Percentiles rank a stretch among this genome's conserved stretches.
Conservation (phyloP, 345 rosid genomes). For the Corchorus olitorius region DNA sequence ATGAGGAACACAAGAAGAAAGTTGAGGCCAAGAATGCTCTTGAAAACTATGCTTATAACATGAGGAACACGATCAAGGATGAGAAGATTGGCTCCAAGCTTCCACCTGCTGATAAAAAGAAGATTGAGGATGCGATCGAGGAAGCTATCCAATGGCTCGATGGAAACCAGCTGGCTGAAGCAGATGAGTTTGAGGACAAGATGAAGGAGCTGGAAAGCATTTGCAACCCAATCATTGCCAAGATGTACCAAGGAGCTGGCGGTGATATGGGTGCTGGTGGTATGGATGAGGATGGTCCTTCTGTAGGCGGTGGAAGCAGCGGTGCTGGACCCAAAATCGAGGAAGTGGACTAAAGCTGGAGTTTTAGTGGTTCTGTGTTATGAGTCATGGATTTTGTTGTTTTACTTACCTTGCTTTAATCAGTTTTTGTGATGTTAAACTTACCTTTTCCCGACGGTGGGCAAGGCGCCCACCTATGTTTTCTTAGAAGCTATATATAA, state of each 20-base stretch:
- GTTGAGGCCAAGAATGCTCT: constrained; percentile 50
- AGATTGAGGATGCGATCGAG: constrained; percentile 19
- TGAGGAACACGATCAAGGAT: constrained; percentile 18
- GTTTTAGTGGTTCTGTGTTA: neutral
- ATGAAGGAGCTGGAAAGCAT: constrained; percentile 19
- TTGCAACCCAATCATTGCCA: constrained; percentile 20
- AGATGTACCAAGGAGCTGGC: constrained; percentile 21
- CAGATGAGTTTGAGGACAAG: constrained; percentile 17
- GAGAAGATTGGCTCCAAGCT: constrained; percentile 18
- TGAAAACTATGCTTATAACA: constrained; percentile 13
- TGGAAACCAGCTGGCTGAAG: constrained; percentile 12
- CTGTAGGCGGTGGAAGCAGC: constrained; percentile 11
- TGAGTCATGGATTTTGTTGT: neutral
- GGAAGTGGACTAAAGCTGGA: constrained; percentile 20
- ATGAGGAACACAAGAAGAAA: constrained; percentile 55
- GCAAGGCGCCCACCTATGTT: neutral
- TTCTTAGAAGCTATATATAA: neutral
- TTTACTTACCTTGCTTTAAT: too few relatives aligned
- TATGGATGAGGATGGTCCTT: constrained; percentile 20
- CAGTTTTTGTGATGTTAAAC: too few relatives aligned
- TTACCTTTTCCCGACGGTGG: neutral
- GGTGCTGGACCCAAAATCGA: constrained; percentile 24
- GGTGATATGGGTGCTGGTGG: constrained; percentile 17
- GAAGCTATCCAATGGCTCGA: constrained; percentile 19
- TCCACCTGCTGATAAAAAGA: neutral